phyloP scores from a whole-genome alignment of 495 filamentous ascomycete species.

The Pyrenula massariospora region DNA sequence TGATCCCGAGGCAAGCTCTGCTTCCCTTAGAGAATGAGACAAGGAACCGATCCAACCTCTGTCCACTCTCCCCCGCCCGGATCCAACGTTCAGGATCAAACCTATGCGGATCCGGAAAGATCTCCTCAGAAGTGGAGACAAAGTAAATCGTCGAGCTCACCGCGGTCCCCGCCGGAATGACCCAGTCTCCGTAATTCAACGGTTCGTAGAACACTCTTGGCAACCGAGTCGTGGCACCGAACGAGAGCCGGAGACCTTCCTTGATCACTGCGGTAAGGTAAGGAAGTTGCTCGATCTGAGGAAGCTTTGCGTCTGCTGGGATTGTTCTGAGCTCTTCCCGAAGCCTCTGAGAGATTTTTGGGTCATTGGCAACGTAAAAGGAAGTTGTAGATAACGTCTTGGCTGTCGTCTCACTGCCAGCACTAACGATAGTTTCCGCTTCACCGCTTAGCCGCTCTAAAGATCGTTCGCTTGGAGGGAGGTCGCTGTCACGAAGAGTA shows the following conservation, averaged over 20 bases:
- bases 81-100: slow-evolving; percentile 36
- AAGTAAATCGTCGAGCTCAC: slow-evolving; percentile 27
- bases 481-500: slow-evolving; percentile 12
- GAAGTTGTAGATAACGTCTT: slow-evolving; percentile 14
- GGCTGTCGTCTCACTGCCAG: slow-evolving; percentile 24
- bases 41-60: slow-evolving; percentile 10
- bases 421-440: slow-evolving; percentile 18
- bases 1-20: slow-evolving; percentile 17
- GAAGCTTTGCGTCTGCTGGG: slow-evolving; percentile 2
- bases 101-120: slow-evolving; percentile 26
- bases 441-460: slow-evolving; percentile 19
- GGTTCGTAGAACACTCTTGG: slow-evolving; percentile 19
- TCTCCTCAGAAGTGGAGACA: slow-evolving; percentile 23
- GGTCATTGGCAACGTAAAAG: slow-evolving; percentile 17
- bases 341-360: slow-evolving; percentile 8
- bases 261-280: slow-evolving; percentile 23
- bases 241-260: slow-evolving; percentile 29
- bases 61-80: slow-evolving; percentile 7
- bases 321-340: slow-evolving; percentile 19
- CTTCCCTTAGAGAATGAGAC: slow-evolving; percentile 16
- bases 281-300: slow-evolving; percentile 20
- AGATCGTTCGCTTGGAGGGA: slow-evolving; percentile 14
- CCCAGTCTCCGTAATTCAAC: slow-evolving; percentile 18
- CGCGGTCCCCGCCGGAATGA: slow-evolving; percentile 18
- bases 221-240: slow-evolving; percentile 19